Conservation (phyloP, 768 basidiomycete genomes). For the Podaxis rugospora region DNA sequence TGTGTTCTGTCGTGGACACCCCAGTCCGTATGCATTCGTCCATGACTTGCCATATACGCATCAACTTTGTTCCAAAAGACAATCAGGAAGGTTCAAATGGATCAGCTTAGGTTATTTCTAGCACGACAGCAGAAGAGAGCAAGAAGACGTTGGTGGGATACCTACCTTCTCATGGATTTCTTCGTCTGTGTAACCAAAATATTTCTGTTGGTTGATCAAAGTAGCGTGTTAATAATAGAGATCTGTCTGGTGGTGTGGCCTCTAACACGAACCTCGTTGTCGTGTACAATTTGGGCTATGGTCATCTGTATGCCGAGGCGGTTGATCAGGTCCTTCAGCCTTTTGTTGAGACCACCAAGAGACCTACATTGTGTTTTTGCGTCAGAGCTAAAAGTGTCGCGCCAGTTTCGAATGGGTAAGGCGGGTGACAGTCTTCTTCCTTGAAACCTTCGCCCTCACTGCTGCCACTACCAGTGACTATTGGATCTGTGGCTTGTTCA, state of each 20-base stretch:
- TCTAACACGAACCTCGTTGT: slow-evolving; percentile 61
- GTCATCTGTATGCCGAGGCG: slow-evolving; percentile 55
- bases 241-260: background rate
- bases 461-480: background rate
- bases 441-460: background rate
- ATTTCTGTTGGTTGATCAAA: slow-evolving; percentile 28
- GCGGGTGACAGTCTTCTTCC: slow-evolving; percentile 51
- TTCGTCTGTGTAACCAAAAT: slow-evolving; percentile 70
- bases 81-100: background rate
- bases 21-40: slow-evolving; percentile 86
- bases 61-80: slow-evolving; percentile 31
- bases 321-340: background rate
- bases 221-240: background rate
- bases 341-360: background rate
- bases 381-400: slow-evolving; percentile 72
- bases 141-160: background rate
- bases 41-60: slow-evolving; percentile 89
- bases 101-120: background rate
- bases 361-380: slow-evolving; percentile 74
- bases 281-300: slow-evolving; percentile 90
- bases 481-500: background rate
- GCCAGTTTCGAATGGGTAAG: slow-evolving; percentile 80
- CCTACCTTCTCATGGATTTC: slow-evolving; percentile 71
- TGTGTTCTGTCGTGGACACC: slow-evolving; percentile 72
- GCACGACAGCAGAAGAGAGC: background rate